phyloP scores from a whole-genome alignment of 2,329 filamentous ascomycete species.

The Botrytis byssoidea region DNA sequence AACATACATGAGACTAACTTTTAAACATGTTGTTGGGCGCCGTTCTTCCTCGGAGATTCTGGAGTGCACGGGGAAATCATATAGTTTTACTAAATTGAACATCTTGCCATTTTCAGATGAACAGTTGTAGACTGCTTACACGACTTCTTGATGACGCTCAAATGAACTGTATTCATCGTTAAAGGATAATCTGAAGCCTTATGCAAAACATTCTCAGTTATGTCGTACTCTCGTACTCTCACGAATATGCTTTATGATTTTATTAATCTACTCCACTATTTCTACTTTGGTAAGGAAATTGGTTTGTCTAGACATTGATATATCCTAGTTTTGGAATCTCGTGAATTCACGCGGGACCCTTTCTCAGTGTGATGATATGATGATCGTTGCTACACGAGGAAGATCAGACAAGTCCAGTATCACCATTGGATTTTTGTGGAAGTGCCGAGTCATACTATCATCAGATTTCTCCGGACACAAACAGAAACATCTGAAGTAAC shows the following conservation, averaged over 20 bases:
- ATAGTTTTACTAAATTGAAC: not conserved
- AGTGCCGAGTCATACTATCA: not conserved
- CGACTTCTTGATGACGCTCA: not conserved
- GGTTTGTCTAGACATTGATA: not conserved
- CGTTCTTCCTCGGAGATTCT: not conserved
- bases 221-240: conserved; percentile 2
- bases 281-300: conserved; percentile 7
- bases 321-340: not conserved
- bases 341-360: not conserved
- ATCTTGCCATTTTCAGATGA: not conserved
- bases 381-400: not conserved
- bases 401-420: conserved; percentile 17
- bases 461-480: not conserved
- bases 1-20: not conserved
- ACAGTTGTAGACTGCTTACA: not conserved
- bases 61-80: not conserved
- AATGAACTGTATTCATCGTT: not conserved
- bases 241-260: not conserved
- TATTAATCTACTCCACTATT: conserved; percentile 7
- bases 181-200: not conserved
- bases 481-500: not conserved
- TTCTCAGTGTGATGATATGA: not conserved
- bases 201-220: conserved; percentile 6
- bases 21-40: not conserved
- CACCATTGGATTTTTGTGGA: not conserved